Evolutionary conservation across 2,329 filamentous ascomycete species (phyloP), one percentile per base, ranked within the genome.

Genomic region (Xylaria sp.): DNA sequence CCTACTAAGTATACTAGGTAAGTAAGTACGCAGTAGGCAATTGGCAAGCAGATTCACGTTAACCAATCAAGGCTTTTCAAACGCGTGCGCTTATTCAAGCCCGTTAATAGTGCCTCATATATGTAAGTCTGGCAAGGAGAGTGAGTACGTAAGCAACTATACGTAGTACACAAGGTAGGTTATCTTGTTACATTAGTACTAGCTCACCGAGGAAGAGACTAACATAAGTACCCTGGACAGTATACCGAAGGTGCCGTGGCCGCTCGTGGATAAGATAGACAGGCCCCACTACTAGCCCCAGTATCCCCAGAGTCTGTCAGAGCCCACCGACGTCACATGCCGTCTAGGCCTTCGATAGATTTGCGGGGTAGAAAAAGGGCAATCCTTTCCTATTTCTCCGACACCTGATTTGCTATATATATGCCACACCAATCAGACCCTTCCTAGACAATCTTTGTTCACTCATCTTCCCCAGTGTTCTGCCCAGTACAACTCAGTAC

Each of bases 361-460:
- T 73, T 73, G 73, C 73, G 73, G 73, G 73, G 73, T 73, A 74
- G 69, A 61, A 29, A 54, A 15, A 60, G 50, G 69, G 54, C 42
- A 51, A 71, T 70, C 70, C 65, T 60, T 72, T 66, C 61, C 65
- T 56, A 20, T 61, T 65, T 53, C 47, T 20, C 36, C 47, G n/a
- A 27, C 55, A 20, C 51, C 50, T 53, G 29, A 56, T 61, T 56
- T 57, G 54, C 42, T 51, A 13, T 9, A 15, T n/a, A 29, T 4
- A 27, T 20, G 27, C 31, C 39, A 29, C 11, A 9, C 58, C 45
- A 58, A 51, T 57, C 42, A 61, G 51, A 54, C 22, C 33, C 20
- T 10, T 15, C 7, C 15, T 7, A 31, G 29, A 31, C 42, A 45
- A 60, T 63, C 38, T 59, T 49, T 10, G 31, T 49, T 45, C 22